Percentiles rank a stretch among this genome's conserved stretches.
Conservation (phyloP, 129 eudicot species). For the carrot (Daucus carota) region DH1_v3.0 NC_030381.2:44162001-44162500, state of each 20-base stretch:
- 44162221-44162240: too few relatives aligned
- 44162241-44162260: slow-evolving; percentile 3
- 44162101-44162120: background rate
- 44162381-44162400: slow-evolving; percentile 3
- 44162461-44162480: background rate
- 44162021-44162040: background rate
- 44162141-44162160: background rate
- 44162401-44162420: background rate
- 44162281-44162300: slow-evolving; percentile 2
- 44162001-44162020: background rate
- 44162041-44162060: background rate
- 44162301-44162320: background rate
- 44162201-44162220: too few relatives aligned
- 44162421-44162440: background rate
- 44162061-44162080: background rate
- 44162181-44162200: background rate
- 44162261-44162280: slow-evolving; percentile 8
- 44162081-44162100: background rate
- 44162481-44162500: background rate
- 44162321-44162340: background rate
- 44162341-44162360: background rate
- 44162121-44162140: background rate
- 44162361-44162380: background rate
- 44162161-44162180: background rate
- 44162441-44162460: background rate